phyloP scores from a whole-genome alignment of 768 basidiomycete genomes.

The Lyophyllum shimeji region DNA sequence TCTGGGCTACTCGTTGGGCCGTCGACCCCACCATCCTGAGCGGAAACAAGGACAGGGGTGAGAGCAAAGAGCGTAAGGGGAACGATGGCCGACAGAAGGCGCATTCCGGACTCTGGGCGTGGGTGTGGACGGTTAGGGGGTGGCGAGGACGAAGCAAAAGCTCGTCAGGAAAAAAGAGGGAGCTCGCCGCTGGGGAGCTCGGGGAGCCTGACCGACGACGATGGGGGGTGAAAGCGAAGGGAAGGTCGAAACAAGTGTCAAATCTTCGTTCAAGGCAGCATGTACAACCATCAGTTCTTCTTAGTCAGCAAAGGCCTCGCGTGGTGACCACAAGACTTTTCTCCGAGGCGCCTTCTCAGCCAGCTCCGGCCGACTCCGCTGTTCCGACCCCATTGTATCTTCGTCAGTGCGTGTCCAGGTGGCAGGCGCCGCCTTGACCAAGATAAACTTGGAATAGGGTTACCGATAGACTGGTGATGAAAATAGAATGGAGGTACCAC shows the following conservation, averaged over 20 bases:
- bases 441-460: not conserved
- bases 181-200: not conserved
- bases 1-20: conserved; percentile 51
- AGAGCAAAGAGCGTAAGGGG: conserved; percentile 26
- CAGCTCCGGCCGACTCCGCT: not conserved
- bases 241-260: not conserved
- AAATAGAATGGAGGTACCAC: not conserved
- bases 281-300: conserved; percentile 11
- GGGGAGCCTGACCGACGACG: conserved; percentile 1
- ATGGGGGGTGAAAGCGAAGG: not conserved
- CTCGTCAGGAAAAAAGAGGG: not conserved
- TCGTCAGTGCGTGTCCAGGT: not conserved
- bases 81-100: conserved; percentile 14
- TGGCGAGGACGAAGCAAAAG: not conserved
- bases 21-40: conserved; percentile 53
- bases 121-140: not conserved
- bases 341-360: too few species aligned
- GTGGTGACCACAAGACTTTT: not conserved
- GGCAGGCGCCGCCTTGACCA: not conserved
- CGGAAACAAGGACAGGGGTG: conserved; percentile 34
- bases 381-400: not conserved
- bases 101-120: conserved; percentile 15
- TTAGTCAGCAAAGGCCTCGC: conserved; percentile 13
- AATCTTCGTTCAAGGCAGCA: not conserved
- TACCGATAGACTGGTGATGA: not conserved